These are phyloP conservation scores for Lentinula novae-zelandiae DNA, from an alignment of 1,284 basidiomycete genomes.

Conservation along the genomic window DNA sequence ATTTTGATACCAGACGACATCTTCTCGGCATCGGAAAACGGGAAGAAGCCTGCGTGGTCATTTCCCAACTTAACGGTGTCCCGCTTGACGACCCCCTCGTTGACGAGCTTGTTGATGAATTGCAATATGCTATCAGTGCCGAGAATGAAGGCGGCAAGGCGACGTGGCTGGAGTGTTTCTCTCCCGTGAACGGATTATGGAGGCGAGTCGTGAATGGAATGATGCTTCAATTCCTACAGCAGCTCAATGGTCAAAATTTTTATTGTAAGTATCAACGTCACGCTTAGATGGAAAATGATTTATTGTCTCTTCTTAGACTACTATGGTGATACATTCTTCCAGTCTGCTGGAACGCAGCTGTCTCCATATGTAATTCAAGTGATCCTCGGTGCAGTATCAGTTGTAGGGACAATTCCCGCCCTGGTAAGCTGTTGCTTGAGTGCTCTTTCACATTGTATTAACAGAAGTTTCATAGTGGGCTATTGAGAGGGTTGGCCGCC, in stretches of 20 bases:
- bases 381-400: slow-evolving; percentile 67
- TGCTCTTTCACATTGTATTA: background rate
- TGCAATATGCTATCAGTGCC: slow-evolving; percentile 61
- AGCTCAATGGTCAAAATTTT: slow-evolving; percentile 75
- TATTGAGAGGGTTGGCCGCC: slow-evolving; percentile 65
- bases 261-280: slow-evolving; percentile 46
- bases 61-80: slow-evolving; percentile 66
- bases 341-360: slow-evolving; percentile 67
- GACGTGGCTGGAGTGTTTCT: slow-evolving; percentile 79
- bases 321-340: slow-evolving; percentile 82
- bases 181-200: slow-evolving; percentile 63
- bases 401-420: slow-evolving; percentile 62
- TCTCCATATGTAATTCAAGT: slow-evolving; percentile 71
- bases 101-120: slow-evolving; percentile 62
- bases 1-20: slow-evolving; percentile 43
- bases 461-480: slow-evolving; percentile 32
- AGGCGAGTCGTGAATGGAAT: slow-evolving; percentile 72
- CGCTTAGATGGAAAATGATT: background rate
- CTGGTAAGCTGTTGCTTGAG: slow-evolving; percentile 29
- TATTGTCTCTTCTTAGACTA: slow-evolving; percentile 44
- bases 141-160: slow-evolving; percentile 79
- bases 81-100: slow-evolving; percentile 61
- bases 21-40: slow-evolving; percentile 50
- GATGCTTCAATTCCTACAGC: slow-evolving; percentile 82
- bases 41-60: slow-evolving; percentile 55